phyloP scores from a whole-genome alignment of 805 yeast genomes.

The Starmerella scarabaei region DNA sequence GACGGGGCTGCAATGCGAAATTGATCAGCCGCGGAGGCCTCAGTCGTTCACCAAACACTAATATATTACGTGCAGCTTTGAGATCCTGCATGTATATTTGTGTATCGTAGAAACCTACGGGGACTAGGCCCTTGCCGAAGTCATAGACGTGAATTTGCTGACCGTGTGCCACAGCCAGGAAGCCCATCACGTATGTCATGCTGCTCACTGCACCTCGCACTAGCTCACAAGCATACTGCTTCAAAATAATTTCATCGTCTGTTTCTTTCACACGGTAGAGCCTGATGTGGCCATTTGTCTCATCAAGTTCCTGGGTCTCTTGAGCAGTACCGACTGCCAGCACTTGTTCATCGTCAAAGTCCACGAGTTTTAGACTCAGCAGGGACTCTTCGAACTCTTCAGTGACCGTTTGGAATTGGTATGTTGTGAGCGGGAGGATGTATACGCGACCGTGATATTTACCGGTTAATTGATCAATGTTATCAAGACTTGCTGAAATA shows the following conservation, averaged over 20 bases:
- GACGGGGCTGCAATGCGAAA: conserved; percentile 87
- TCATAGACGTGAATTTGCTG: conserved; percentile 70
- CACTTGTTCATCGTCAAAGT: conserved; percentile 37
- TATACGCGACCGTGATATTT: conserved; percentile 6
- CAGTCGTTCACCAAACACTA: conserved; percentile 69
- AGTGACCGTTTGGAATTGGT: conserved; percentile 1
- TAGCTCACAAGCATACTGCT: conserved; percentile 36
- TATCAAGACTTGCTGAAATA: too few relatives aligned
- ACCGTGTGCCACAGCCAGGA: conserved; percentile 75
- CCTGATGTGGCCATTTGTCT: conserved; percentile 65
- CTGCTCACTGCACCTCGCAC: conserved; percentile 75
- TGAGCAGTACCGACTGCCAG: conserved; percentile 69
- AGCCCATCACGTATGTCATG: conserved; percentile 66
- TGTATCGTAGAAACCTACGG: conserved; percentile 89
- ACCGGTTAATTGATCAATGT: not conserved
- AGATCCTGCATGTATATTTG: conserved; percentile 65
- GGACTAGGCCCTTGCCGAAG: conserved; percentile 69
- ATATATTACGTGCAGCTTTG: conserved; percentile 68
- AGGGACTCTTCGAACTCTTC: conserved; percentile 11
- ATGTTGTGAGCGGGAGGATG: conserved; percentile 4
- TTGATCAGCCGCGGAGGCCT: conserved; percentile 72
- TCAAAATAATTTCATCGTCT: conserved; percentile 1
- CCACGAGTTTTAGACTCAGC: conserved; percentile 2
- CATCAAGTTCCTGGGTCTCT: conserved; percentile 64
- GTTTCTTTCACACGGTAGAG: conserved; percentile 29